Base-by-base conservation (phyloP, 495 filamentous ascomycete species). In the Oidiodendron maius region DNA sequence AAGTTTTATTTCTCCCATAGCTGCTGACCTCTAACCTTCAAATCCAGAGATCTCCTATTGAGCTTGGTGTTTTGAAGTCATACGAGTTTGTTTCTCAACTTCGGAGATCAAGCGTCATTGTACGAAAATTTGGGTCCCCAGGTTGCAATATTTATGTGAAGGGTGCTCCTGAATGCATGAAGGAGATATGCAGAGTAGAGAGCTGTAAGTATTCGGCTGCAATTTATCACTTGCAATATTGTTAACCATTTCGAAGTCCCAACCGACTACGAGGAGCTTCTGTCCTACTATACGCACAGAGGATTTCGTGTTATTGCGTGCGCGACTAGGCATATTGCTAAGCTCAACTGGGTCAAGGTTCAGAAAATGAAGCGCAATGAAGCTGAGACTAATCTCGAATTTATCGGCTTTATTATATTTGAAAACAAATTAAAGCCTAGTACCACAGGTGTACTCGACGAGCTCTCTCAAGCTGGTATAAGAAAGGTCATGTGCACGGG, bases 81-180 rank as follows among this genome's bases (percentile, higher is more conserved):
- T 99, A 96, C 57, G 94, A 99, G 59, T 99, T 99, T 56, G 83
- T 94, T n/a, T 94, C 91, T 2, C 82, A 96, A n/a, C 72, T 99
- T 36, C 84, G 94, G 36, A 78, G 94, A 55, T 85, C 94, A 21
- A 97, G 94, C 64, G 93, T 96, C 34, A 75, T 97, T 47, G 91
- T 96, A 12, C 77, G 89, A 28, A 83, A 85, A 45, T 95, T 90
- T 64, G 87, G 90, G 2, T 81, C 85, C 38, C 74, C 75, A 32
- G 84, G 84, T 43, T 91, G 78, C 34, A 83, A 85, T 55, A 73
- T 96, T 34, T 97, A 89, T 65, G 90, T 99, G 38, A 99, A 99
- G 66, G 94, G 94, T 25, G 91, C 94, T 1, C 94, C 94, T 5
- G 94, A 99, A 64, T 93, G 87, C 61, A 91, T 99, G 80, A 84